Evolutionary conservation across 2,329 filamentous ascomycete genomes (phyloP), one percentile per base, ranked within the genome.

Genomic region (Ophiobolus disseminans): DNA sequence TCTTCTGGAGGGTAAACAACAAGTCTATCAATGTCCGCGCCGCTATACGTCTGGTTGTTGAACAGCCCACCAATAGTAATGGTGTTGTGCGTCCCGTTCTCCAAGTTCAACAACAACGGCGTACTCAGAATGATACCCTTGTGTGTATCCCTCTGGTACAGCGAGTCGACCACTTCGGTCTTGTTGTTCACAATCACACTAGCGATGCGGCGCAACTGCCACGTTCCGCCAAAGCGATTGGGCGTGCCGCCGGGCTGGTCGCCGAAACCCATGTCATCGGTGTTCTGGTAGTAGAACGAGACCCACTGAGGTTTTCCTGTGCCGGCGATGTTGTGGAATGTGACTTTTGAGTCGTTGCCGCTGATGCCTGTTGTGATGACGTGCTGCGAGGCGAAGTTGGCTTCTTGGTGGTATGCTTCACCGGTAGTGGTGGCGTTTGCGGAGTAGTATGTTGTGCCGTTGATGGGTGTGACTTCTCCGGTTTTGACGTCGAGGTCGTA

Each of bases 51-150:
- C 37, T 82, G 73, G 0, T 82, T 82, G 45, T 86, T 86, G 38
- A 67, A 75, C 36, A 86, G 50, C 0, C 84, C 83, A 0, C 83
- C 82, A 19, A 86, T 75, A 1, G 79, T 82, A 40, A 86, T 84
- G 0, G 75, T 81, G 51, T 86, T 86, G 11, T 84, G 82, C 9
- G 70, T 73, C 2, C 83, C 82, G 60, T 82, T 76, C 23, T 80
- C 72, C 13, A 86, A 66, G 0, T 77, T 79, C 45, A 86, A 53
- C 46, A 80, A 70, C 22, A 86, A 69, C 4, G 84, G 81, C 0
- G 83, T 80, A 5, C 81, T 84, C 2, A 86, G 56, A 17, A 86
- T 77, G 10, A 86, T 79, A 0, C 83, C 81, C 69, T 86, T 86
- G 58, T 83, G 78, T 1, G 80, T 81, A 47, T 85, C 80, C 35